Evolutionary conservation across 805 yeast genomes (phyloP), one percentile per base, ranked within the genome.

Genomic region (Kregervanrija fluxuum): DNA sequence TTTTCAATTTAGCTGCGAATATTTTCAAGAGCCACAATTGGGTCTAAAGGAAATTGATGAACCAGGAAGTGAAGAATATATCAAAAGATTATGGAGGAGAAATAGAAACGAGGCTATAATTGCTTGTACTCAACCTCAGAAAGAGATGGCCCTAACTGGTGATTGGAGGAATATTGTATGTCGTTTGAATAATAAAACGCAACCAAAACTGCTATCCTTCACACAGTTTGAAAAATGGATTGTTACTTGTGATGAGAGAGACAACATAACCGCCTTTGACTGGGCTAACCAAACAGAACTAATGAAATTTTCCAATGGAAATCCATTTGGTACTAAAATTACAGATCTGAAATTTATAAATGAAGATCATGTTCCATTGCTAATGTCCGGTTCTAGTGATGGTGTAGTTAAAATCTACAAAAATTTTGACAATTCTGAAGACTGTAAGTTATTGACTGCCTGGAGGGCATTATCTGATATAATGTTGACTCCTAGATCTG

Each of bases 11-110:
- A 77, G 85, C 54, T 77, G 87, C 47, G 99, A 93, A 61, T 90
- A 89, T 57, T 93, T 91, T 67, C 95, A 90, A 56, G 98, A 90
- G 58, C 97, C 99, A 0, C 98, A 91, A 59, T 82, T 90, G 82
- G 80, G 86, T 10, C 81, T 79, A 46, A 75, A 77, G 43, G 97
- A 91, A 53, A 66, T 79, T 13, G 97, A 91, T 54, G 96, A 89
- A 60, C 93, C 95, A 0, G 98, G 98, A 0, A 86, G 96, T 45
- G 78, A 82, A 47, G 90, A 86, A 50, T 87, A 86, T 54, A 79
- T 85, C 33, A 81, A 79, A 51, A 71, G 95, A 46, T 65, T 86
- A 17, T 93, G 98, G 98, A 74, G 96, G 54, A 74, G 95, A 50
- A 85, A 84, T 56, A 72, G 98, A 53, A 93, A 93, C 59, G 98